Base-by-base conservation (phyloP, 2,329 filamentous ascomycete species). In the Aspergillus tanneri region DNA sequence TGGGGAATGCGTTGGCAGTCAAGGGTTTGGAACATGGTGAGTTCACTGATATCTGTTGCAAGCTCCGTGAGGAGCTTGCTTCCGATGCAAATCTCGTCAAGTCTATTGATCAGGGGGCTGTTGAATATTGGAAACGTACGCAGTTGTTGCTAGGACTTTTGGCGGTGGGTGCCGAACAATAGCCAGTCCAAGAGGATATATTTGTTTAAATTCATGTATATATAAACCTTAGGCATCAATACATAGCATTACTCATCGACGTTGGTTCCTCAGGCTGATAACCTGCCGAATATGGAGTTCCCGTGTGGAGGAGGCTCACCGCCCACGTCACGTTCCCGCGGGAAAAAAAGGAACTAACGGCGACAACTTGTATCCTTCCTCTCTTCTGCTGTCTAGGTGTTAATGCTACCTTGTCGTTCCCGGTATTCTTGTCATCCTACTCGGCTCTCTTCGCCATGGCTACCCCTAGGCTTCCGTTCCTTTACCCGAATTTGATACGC, bases 71-170 rank as follows among this genome's bases (percentile, higher is more conserved):
- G 22, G 77, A 75, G 2, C 60, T 85, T 5, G 77, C 78, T 0
- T 64, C 78, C 3, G 74, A 78, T 22, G 67, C 74, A 9, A 71
- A 68, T 5, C 73, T 72, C 12, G 69, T 77, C 36, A 81, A 81
- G 53, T 68, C 74, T 35, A 67, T 95, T 28, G 69, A 64, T 56
- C 87, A 85, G 67, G 74, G 77, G 12, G 82, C 88, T 5, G 74
- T 78, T 37, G 88, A 91, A 43, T 95, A 93, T 67, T 93, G 88
- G 83, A 88, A 86, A 73, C 83, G 87, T 61, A 93, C 88, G 9
- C 85, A 81, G 66, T 69, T 96, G 54, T 69, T 96, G 21, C 96
- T 96, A 71, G 90, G 87, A 2, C 72, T 95, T 47, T 71, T 96
- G 55, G 77, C 77, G 4, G 46, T 46, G 46, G 60, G 52, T n/a